Percentiles rank a stretch among this genome's conserved stretches.
Evolutionary conservation across 768 basidiomycete species (phyloP).

Genomic region (Inosperma sp.): DNA sequence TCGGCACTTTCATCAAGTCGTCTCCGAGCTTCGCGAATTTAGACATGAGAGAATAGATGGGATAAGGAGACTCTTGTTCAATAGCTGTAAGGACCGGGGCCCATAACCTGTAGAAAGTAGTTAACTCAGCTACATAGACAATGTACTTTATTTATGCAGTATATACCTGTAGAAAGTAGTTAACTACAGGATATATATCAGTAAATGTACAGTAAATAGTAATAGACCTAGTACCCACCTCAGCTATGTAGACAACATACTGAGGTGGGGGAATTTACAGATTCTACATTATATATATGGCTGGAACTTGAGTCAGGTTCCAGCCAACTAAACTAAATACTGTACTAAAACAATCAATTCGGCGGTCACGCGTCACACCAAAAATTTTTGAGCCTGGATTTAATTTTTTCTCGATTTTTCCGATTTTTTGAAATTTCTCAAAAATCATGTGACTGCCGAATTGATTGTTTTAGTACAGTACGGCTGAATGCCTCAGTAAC

Average conservation of each 20-base stretch:
- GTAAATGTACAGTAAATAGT: neutral
- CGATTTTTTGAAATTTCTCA: too few relatives aligned
- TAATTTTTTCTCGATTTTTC: too few relatives aligned
- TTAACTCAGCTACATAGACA: neutral
- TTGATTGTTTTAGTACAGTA: too few relatives aligned
- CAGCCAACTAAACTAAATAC: too few relatives aligned
- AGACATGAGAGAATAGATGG: neutral
- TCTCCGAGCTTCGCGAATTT: neutral
- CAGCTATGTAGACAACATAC: neutral
- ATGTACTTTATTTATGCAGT: neutral
- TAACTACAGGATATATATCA: neutral
- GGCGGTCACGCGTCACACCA: too few relatives aligned
- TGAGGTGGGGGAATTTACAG: neutral
- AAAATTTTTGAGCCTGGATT: too few relatives aligned
- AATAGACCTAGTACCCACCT: neutral
- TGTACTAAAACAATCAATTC: too few relatives aligned
- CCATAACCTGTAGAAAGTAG: constrained; percentile 16
- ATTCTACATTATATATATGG: too few relatives aligned
- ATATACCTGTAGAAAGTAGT: constrained; percentile 13
- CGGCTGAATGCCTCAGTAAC: too few relatives aligned
- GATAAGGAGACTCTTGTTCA: neutral
- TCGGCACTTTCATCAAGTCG: constrained; percentile 18
- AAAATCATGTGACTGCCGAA: too few relatives aligned
- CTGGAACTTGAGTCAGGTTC: too few relatives aligned
- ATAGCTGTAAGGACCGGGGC: constrained; percentile 8